phyloP scores from a whole-genome alignment of 2,329 filamentous ascomycete genomes.

The Shiraia sp. region DNA sequence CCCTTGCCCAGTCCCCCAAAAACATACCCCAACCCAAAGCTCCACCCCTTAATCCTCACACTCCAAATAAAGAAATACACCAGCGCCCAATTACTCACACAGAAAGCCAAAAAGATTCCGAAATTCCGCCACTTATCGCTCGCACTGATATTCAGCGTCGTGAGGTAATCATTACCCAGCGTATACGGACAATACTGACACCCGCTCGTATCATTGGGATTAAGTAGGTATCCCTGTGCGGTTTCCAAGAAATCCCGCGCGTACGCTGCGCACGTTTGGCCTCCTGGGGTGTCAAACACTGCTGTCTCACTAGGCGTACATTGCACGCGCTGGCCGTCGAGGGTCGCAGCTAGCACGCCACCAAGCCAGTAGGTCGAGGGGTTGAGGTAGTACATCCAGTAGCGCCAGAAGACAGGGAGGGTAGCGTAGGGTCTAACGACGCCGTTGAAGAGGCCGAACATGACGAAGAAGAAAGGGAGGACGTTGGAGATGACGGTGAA shows the following conservation, averaged over 20 bases:
- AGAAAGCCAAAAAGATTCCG: conserved; percentile 73
- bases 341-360: conserved; percentile 67
- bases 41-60: conserved; percentile 70
- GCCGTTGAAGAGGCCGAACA: conserved; percentile 77
- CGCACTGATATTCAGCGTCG: conserved; percentile 58
- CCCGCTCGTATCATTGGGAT: conserved; percentile 59
- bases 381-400: conserved; percentile 72
- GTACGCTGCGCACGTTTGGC: conserved; percentile 67
- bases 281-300: conserved; percentile 67
- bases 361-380: conserved; percentile 73
- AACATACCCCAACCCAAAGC: conserved; percentile 66
- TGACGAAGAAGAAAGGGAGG: conserved; percentile 80
- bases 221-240: conserved; percentile 65
- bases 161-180: conserved; percentile 68
- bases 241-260: conserved; percentile 62
- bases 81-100: conserved; percentile 69
- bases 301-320: conserved; percentile 61
- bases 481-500: conserved; percentile 77
- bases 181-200: conserved; percentile 74
- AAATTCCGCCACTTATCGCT: conserved; percentile 73
- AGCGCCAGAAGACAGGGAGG: conserved; percentile 72
- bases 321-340: conserved; percentile 54
- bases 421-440: conserved; percentile 69
- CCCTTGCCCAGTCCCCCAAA: conserved; percentile 53
- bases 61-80: conserved; percentile 80